A percentile compares a stretch with the other conserved stretches of the same genome.
Conservation (phyloP, 2,329 filamentous ascomycete genomes). For the Pseudogymnoascus sp. region DNA sequence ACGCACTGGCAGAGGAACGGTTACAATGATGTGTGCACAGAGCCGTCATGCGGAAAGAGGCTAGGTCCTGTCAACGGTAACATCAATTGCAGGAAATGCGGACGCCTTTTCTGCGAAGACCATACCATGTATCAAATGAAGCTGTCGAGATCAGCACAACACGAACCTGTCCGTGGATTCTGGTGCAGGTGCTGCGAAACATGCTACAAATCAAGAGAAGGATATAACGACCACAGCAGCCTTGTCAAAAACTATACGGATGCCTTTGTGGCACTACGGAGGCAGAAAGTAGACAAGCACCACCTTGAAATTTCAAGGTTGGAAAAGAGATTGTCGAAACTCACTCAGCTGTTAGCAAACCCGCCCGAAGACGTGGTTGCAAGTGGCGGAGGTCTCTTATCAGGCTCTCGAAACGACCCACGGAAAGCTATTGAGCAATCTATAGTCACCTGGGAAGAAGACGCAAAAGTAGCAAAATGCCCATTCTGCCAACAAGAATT, state of each 20-base stretch:
- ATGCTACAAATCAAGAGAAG: constrained; percentile 94
- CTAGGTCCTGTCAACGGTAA: constrained; percentile 72
- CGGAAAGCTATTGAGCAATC: constrained; percentile 82
- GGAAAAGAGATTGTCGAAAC: constrained; percentile 83
- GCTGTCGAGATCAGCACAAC: constrained; percentile 75
- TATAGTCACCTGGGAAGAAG: constrained; percentile 92
- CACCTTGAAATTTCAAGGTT: constrained; percentile 81
- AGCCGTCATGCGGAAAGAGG: constrained; percentile 74
- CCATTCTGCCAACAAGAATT: constrained; percentile 97
- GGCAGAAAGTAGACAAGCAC: constrained; percentile 72
- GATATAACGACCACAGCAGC: constrained; percentile 85
- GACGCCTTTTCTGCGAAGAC: constrained; percentile 87
- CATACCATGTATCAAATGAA: constrained; percentile 99
- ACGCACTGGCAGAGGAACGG: constrained; percentile 80
- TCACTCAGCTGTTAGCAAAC: constrained; percentile 75
- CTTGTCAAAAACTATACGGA: constrained; percentile 61
- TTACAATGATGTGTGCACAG: constrained; percentile 71
- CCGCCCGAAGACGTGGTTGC: constrained; percentile 57
- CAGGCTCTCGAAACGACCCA: constrained; percentile 58
- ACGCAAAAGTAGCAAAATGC: constrained; percentile 68
- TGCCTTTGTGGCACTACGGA: constrained; percentile 62
- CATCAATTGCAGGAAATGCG: constrained; percentile 90
- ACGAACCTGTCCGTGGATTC: constrained; percentile 81
- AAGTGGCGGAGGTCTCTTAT: constrained; percentile 43
- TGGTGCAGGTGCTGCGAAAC: constrained; percentile 98